Base-by-base conservation (phyloP, 805 yeast genomes). In the Candida vartiovaarae region DNA sequence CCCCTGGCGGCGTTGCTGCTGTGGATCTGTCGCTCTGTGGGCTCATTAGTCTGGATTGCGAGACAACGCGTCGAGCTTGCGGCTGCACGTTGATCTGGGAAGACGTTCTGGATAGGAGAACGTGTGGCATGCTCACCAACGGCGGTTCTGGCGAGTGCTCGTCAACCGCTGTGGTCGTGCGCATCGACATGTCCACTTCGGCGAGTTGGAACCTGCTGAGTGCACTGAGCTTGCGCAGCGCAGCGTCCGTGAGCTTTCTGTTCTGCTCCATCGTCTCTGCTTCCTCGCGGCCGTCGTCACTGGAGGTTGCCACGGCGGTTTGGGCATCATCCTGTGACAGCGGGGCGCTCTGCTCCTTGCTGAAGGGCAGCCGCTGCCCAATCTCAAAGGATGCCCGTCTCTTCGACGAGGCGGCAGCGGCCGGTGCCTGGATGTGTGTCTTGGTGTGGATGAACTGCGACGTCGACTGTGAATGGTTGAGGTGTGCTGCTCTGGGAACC, bases 401-500 rank as follows among this genome's bases (percentile, higher is more conserved):
- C 47, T 53, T 63, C 27, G 65, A 50, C 4, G 65, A 60, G 1
- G 66, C 63, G 20, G 65, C 61, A 44, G 63, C 62, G 3, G 71
- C 70, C 2, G 70, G 71, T 4, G 71, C 67, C 45, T 67, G 72
- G 5, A 67, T 66, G 41, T 66, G 70, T 23, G 66, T 62, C 32
- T 60, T 58, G 3, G 63, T 55, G 36, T 59, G 57, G 36, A 57
- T 51, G 43, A 56, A 56, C 40, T 55, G 61, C 7, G 55, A 40
- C 26, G 47, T 53, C 4, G 41, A 38, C 7, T 5, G 57, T 38
- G 11, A 33, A 34, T 24, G 48, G 51, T 11, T 42, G 47, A 6
- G 48, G 4, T 23, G 29, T 24, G 40, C 38, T 15, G 20, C 20
- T 28, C 35, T 32, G 39, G 43, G 30, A 28, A 25, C 28, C 36